Base-by-base conservation (phyloP, 2,329 filamentous ascomycete species). In the Westerdykella ornata region DNA sequence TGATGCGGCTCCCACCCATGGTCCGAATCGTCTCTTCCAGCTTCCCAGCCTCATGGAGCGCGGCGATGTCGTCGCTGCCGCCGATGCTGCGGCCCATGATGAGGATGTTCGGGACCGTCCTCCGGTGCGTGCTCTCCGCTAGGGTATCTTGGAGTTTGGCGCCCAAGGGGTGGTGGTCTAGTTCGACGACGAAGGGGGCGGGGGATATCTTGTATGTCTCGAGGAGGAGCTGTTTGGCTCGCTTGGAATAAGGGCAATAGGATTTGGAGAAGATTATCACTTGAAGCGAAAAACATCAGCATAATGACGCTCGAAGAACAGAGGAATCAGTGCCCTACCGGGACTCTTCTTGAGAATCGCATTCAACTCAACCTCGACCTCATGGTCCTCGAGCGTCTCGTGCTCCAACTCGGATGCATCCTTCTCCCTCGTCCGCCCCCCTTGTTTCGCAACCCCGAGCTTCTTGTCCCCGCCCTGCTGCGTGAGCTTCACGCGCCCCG, bases 221-320 rank as follows among this genome's bases (percentile, higher is more conserved):
- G 32, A 95, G 78, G 31, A 98, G 77, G 42, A 97, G 77, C 33
- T 75, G 73, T 69, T 98, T 98, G 35, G 92, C 92, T 53, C 80
- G 81, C 61, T 81, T 84, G 38, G 88, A 96, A 69, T 78, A 83
- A 1, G 85, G 88, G 66, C 92, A 98, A 69, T 90, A 95, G 1
- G 85, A 80, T 68, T 98, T 97, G 49, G 88, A 95, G 71, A 97
- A 97, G 56, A 98, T 87, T 63, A 96, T 85, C 45, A 97, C 88
- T n/a, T 92, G 51, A 5, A 19, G 11, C 3, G 12, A 36, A 7
- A 29, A 33, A 33, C n/a, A 7, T 33, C 13, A 33, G 30, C 12
- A 17, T 9, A 11, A 9, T 3, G 17, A 17, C n/a, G 30, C 8
- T 9, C n/a, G 14, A 4, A 13, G 17, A 20, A 44, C 59, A 14